Evolutionary conservation across 495 filamentous ascomycete genomes (phyloP), one percentile per base, ranked within the genome.

Genomic region (Annulohypoxylon stygium): DNA sequence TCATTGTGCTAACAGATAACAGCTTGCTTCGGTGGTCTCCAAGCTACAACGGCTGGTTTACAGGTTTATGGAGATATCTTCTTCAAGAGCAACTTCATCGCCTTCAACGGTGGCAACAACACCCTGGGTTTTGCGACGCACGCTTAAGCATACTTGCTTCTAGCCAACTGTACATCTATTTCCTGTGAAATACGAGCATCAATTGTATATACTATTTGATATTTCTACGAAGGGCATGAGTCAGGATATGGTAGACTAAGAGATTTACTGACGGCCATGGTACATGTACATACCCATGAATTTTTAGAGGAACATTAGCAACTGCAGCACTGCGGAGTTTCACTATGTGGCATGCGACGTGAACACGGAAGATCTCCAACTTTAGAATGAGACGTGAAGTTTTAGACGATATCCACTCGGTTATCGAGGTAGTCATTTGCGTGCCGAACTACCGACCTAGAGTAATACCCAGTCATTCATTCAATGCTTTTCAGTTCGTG

Each of bases 21-120:
- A 92, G 90, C 85, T 45, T 94, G 92, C 83, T 92, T 89, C 69
- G 91, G 91, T 63, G 92, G 90, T 64, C 73, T 94, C 47, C 92
- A 93, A 82, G 88, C 87, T 11, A 92, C 88, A 43, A 70, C 86
- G 4, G 83, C 84, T 12, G 79, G 78, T 3, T 75, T 93, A 68
- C 89, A 93, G 77, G 91, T 97, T 76, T 91, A 90, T 71, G 93
- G 93, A 10, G 93, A 95, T 74, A 86, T 92, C 67, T 90, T 97
- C 76, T 89, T 97, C 76, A 93, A 93, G 81, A 86, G 90, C 20
- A 87, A 92, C 73, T 95, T 93, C 77, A 91, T 93, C 20, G 91
- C 91, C 16, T 95, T 95, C 73, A 90, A 97, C 78, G 86, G 81
- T 7, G 89, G 89, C 5, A 88, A 89, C 69, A 84, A 82, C 75